A percentile compares a stretch with the other conserved stretches of the same genome.
phyloP scores from a whole-genome alignment of 495 filamentous ascomycete species.

The Immersiella caudata region DNA sequence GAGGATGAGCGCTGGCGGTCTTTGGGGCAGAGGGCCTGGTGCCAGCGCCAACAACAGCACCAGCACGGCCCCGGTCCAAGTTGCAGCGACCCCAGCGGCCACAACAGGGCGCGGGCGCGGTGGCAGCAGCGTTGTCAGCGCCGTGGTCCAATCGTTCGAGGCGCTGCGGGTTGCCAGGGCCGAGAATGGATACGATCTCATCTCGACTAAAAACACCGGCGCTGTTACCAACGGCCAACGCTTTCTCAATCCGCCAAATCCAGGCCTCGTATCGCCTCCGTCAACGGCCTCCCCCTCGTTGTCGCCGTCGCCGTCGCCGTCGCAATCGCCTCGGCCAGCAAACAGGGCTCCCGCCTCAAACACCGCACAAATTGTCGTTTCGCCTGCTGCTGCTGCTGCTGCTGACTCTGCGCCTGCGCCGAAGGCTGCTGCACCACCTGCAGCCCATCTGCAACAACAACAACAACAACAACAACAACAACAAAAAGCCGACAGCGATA shows the following conservation, averaged over 20 bases:
- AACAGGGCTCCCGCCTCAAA: background rate
- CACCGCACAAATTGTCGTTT: background rate
- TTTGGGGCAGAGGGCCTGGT: slow-evolving; percentile 18
- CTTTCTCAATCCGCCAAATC: slow-evolving; percentile 9
- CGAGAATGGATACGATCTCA: slow-evolving; percentile 31
- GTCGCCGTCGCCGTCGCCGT: slow-evolving; percentile 24
- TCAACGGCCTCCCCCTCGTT: slow-evolving; percentile 27
- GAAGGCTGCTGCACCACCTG: background rate
- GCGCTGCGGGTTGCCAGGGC: slow-evolving; percentile 30
- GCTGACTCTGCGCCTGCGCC: background rate
- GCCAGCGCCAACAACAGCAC: slow-evolving; percentile 29
- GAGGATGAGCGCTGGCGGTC: slow-evolving; percentile 30
- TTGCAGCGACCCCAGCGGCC: slow-evolving; percentile 3
- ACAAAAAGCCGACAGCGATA: background rate
- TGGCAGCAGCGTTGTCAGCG: slow-evolving; percentile 29
- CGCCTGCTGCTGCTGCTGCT: background rate
- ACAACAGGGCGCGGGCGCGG: slow-evolving; percentile 19
- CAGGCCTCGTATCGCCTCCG: slow-evolving; percentile 26
- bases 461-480: no score
- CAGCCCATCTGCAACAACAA: background rate
- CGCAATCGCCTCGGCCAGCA: slow-evolving; percentile 15
- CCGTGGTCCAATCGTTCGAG: slow-evolving; percentile 40
- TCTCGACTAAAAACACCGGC: slow-evolving; percentile 22
- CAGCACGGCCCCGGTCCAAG: slow-evolving; percentile 26
- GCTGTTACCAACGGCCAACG: slow-evolving; percentile 17